These are phyloP conservation scores for Kazachstania taianensis DNA, from an alignment of 805 yeast species.

Conservation along the genomic window DNA sequence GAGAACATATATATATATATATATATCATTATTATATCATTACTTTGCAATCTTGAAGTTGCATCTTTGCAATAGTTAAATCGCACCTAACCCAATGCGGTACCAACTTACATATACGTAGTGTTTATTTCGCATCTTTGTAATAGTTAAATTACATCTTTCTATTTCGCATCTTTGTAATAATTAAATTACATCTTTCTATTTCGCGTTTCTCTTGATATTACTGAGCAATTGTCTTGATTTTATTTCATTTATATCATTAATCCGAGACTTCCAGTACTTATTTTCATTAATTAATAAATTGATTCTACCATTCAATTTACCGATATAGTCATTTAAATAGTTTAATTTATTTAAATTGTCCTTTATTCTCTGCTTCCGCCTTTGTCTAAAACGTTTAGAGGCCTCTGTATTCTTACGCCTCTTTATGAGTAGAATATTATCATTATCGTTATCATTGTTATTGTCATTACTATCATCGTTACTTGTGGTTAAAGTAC, in stretches of 20 bases:
- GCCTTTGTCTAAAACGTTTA: slow-evolving; percentile 72
- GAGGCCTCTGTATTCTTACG: slow-evolving; percentile 88
- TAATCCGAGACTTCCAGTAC: slow-evolving; percentile 22
- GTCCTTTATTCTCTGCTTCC: slow-evolving; percentile 20
- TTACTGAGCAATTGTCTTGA: slow-evolving; percentile 19
- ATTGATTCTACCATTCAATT: slow-evolving; percentile 17
- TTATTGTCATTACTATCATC: too few relatives aligned
- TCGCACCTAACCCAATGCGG: too few relatives aligned
- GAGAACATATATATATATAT: too few relatives aligned
- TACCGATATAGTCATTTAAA: slow-evolving; percentile 14
- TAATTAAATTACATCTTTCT: too few relatives aligned
- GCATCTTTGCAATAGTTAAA: too few relatives aligned
- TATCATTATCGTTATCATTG: too few relatives aligned
- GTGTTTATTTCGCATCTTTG: not conserved
- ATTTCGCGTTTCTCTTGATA: slow-evolving; percentile 17
- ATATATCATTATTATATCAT: too few relatives aligned
- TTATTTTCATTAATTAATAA: slow-evolving; percentile 20
- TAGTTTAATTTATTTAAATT: slow-evolving; percentile 14
- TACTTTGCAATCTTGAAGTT: too few relatives aligned
- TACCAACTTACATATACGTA: not conserved
- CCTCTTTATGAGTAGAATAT: slow-evolving; percentile 53
- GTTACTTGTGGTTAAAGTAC: not conserved
- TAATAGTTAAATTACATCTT: not conserved
- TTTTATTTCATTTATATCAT: slow-evolving; percentile 21
- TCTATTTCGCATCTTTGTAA: too few relatives aligned